Evolutionary conservation across 2,329 filamentous ascomycete species (phyloP).

Genomic region (Fusarium paranaense): DNA sequence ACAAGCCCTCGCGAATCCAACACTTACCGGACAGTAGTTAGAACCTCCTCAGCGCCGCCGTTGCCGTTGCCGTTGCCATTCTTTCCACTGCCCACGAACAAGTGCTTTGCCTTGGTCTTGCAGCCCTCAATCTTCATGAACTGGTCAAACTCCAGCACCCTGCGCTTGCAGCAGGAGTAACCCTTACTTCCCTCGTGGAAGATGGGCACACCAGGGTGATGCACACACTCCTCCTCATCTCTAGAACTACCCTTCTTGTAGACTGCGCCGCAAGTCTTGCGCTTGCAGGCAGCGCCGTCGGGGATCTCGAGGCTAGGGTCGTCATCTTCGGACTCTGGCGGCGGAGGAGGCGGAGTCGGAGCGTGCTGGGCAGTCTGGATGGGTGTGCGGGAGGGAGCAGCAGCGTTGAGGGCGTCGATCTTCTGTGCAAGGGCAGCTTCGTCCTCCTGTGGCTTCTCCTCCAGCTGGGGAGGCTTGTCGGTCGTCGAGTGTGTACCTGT

Average conservation of each 20-base stretch:
- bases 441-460: slow-evolving; percentile 65
- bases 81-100: slow-evolving; percentile 84
- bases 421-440: slow-evolving; percentile 56
- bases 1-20: not conserved
- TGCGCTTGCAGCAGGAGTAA: slow-evolving; percentile 95
- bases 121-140: slow-evolving; percentile 97
- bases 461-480: slow-evolving; percentile 73
- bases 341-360: slow-evolving; percentile 67
- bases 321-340: slow-evolving; percentile 87
- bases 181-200: slow-evolving; percentile 99
- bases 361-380: slow-evolving; percentile 59
- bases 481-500: slow-evolving; percentile 92
- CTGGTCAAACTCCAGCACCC: slow-evolving; percentile 96
- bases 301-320: slow-evolving; percentile 80
- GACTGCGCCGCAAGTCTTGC: slow-evolving; percentile 76
- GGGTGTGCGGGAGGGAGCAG: slow-evolving; percentile 55
- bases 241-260: slow-evolving; percentile 72
- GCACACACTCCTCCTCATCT: slow-evolving; percentile 81
- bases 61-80: slow-evolving; percentile 64
- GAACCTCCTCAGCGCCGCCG: slow-evolving; percentile 72
- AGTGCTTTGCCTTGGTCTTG: slow-evolving; percentile 81
- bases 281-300: slow-evolving; percentile 79
- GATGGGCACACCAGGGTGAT: slow-evolving; percentile 90
- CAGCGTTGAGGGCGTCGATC: slow-evolving; percentile 66
- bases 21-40: slow-evolving; percentile 80